phyloP scores from a whole-genome alignment of 139 green algal genomes.

The Volvox reticuliferus region DNA sequence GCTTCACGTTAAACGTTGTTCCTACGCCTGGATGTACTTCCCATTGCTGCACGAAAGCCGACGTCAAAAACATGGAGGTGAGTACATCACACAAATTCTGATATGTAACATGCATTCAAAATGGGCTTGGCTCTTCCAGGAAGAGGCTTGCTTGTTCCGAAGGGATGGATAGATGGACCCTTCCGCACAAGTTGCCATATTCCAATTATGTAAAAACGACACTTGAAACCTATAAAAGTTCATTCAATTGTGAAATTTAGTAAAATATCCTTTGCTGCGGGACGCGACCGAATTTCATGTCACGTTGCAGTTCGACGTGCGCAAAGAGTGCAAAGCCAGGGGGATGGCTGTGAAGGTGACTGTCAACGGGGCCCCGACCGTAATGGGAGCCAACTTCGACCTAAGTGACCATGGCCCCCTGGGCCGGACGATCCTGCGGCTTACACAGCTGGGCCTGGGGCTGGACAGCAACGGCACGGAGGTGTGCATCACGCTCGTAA shows the following conservation, averaged over 20 bases:
- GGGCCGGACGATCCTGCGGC: neutral
- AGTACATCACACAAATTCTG: neutral
- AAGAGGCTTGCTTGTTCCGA: too few relatives aligned
- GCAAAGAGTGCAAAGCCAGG: neutral
- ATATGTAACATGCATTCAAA: too few relatives aligned
- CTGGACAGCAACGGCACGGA: neutral
- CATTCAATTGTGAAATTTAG: too few relatives aligned
- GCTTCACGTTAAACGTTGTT: neutral
- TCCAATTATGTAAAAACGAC: too few relatives aligned
- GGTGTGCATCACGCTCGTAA: constrained; percentile 10
- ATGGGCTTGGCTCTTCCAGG: too few relatives aligned
- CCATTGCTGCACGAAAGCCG: constrained; percentile 13
- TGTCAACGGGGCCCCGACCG: constrained; percentile 28
- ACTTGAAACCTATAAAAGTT: too few relatives aligned
- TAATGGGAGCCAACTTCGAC: neutral
- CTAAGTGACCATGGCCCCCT: neutral
- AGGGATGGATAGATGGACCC: too few relatives aligned
- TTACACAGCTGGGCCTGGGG: constrained; percentile 18
- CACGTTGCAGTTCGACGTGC: constrained; percentile 20
- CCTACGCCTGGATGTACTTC: neutral
- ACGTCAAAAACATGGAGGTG: constrained; percentile 27
- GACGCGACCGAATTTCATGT: too few relatives aligned
- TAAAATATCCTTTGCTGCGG: too few relatives aligned
- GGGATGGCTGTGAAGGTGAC: neutral
- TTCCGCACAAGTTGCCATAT: too few relatives aligned